Base-by-base conservation (phyloP, 2,329 filamentous ascomycete species). In the Thelonectria rubi region DNA sequence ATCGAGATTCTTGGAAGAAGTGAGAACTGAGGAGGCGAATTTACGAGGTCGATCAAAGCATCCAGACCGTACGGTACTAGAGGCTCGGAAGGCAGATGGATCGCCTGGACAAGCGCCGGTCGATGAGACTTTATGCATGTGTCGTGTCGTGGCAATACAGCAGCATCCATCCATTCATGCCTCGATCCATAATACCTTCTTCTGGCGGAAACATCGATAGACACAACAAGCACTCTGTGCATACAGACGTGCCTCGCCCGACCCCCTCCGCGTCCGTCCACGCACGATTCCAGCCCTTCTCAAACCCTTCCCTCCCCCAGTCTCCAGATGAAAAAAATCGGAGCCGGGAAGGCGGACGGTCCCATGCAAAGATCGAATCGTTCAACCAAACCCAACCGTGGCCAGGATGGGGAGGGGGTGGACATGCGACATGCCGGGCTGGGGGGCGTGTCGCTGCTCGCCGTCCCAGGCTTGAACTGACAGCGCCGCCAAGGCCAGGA, bases 141-240 rank as follows among this genome's bases (percentile, higher is more conserved):
- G 70, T 68, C 69, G 72, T 73, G 72, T 67, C 69, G 72, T 73
- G 72, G 72, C 69, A 72, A 67, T 68, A 65, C 67, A 17, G 40
- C 55, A 59, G 17, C 47, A 21, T 50, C 53, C 34, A 52, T 56
- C 46, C 52, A 34, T 55, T 40, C 53, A 39, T 46, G 32, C 42
- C 26, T 46, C 21, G 26, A 47, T 51, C 30, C 34, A 39, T 50
- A 56, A 37, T 50, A 10, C 46, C 48, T 37, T 39, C 48, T 30
- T 50, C n/a, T 20, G 5, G 21, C 17, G 9, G 24, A 49, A 11
- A 11, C 12, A 49, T 26, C 11, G n/a, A 34, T 17, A 21, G 26
- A 50, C 5, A 15, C 24, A 9, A 49, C 46, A 50, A 17, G n/a
- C 42, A 12, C 17, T 24, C 20, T 45, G 20, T 45, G 42, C 17